Conservation (phyloP, 192 early-diverging fungal species). For the Kickxella alabastrina region DNA sequence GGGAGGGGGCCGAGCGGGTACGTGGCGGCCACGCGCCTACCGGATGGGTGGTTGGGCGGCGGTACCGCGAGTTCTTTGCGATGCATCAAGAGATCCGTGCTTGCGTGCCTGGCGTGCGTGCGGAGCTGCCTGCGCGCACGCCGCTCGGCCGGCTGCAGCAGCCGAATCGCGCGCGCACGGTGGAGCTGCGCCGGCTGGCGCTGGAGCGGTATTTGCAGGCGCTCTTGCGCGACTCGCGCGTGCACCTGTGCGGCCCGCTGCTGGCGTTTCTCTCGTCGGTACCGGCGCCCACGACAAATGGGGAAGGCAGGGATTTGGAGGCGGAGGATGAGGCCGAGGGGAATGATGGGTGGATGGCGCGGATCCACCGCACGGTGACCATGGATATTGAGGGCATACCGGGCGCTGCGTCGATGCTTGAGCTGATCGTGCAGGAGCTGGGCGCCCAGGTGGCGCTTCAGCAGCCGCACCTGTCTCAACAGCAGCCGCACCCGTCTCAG, state of each 20-base stretch:
- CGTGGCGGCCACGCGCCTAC: slow-evolving; percentile 12
- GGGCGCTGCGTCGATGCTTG: slow-evolving; percentile 65
- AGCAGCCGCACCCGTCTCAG: too few relatives aligned
- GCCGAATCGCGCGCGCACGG: slow-evolving; percentile 45
- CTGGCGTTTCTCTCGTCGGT: slow-evolving; percentile 65
- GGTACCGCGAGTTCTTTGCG: slow-evolving; percentile 83
- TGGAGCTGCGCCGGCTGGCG: slow-evolving; percentile 64
- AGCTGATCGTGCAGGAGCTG: slow-evolving; percentile 65
- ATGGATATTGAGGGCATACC: slow-evolving; percentile 69
- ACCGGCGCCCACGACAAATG: slow-evolving; percentile 20
- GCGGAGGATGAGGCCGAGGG: slow-evolving; percentile 21
- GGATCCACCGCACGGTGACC: slow-evolving; percentile 72
- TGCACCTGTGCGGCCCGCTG: slow-evolving; percentile 63
- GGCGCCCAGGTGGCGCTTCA: slow-evolving; percentile 59
- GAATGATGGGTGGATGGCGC: slow-evolving; percentile 43
- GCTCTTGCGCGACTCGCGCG: slow-evolving; percentile 51
- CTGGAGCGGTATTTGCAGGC: slow-evolving; percentile 73
- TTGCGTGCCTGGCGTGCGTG: slow-evolving; percentile 53
- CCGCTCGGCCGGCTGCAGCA: slow-evolving; percentile 61
- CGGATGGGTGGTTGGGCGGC: slow-evolving; percentile 72
- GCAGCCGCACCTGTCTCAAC: too few relatives aligned
- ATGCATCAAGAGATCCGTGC: slow-evolving; percentile 69
- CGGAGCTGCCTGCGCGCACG: slow-evolving; percentile 75
- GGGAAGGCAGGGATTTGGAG: neutral
- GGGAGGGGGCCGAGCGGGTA: too few relatives aligned